Evolutionary conservation across 208 protist species (phyloP).

Genomic region (Trypanosomatidae sp.): DNA sequence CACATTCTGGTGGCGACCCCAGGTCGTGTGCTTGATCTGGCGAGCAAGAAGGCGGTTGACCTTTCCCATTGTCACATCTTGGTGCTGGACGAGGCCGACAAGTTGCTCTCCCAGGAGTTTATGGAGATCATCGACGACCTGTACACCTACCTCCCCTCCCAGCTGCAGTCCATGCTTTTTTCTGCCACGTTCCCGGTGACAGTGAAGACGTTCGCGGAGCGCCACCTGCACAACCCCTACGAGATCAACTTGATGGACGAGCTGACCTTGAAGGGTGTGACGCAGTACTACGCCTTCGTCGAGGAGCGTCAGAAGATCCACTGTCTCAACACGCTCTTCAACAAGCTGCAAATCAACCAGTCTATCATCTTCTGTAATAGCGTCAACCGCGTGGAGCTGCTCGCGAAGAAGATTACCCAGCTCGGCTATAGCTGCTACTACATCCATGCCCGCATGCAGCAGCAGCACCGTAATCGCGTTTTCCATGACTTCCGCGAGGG

Average conservation of each 20-base stretch:
- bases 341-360: conserved; percentile 99
- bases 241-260: conserved; percentile 99
- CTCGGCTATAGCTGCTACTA: conserved; percentile 99
- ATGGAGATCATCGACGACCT: conserved; percentile 95
- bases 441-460: conserved; percentile 99
- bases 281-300: conserved; percentile 99
- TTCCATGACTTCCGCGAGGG: conserved; percentile 99
- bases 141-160: conserved; percentile 85
- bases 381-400: conserved; percentile 98
- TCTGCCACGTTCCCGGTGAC: conserved; percentile 98
- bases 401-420: conserved; percentile 99
- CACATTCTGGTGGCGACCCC: conserved; percentile 99
- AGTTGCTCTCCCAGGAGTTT: conserved; percentile 98
- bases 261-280: conserved; percentile 98
- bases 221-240: conserved; percentile 95
- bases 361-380: conserved; percentile 99
- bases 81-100: conserved; percentile 99
- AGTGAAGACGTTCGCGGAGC: conserved; percentile 95
- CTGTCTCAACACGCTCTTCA: conserved; percentile 99
- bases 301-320: conserved; percentile 99
- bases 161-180: conserved; percentile 97
- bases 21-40: conserved; percentile 98
- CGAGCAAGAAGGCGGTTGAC: conserved; percentile 94
- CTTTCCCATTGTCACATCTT: conserved; percentile 93
- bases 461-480: conserved; percentile 97